Conservation (phyloP, 495 filamentous ascomycete genomes). For the Glonium stellatum region DNA sequence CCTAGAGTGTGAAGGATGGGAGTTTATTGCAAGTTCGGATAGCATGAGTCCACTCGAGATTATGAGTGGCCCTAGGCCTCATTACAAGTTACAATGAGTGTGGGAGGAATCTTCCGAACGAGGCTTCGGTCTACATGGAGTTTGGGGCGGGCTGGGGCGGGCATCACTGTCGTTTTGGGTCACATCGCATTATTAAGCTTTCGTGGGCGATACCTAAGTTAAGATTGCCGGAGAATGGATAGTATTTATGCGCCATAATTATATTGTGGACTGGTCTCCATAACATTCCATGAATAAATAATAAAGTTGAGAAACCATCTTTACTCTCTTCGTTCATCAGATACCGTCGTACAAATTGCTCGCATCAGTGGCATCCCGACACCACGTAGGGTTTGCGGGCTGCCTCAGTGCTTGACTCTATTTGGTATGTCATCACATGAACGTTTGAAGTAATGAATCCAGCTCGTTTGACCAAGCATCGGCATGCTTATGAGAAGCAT, state of each 20-base stretch:
- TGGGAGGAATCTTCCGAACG: background rate
- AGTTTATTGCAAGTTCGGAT: background rate
- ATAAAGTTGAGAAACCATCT: background rate
- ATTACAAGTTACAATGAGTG: background rate
- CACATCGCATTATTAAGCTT: too few species aligned
- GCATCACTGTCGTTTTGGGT: background rate
- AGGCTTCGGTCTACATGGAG: background rate
- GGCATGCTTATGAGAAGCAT: constrained; percentile 30
- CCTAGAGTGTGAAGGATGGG: background rate
- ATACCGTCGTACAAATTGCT: constrained; percentile 78
- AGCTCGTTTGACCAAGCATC: constrained; percentile 61
- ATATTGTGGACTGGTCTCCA: too few species aligned
- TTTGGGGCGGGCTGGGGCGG: background rate
- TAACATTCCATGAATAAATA: background rate
- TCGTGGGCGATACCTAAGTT: too few species aligned
- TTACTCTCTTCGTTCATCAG: constrained; percentile 61
- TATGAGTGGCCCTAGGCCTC: too few species aligned
- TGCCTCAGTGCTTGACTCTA: constrained; percentile 99
- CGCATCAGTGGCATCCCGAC: constrained; percentile 58
- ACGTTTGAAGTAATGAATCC: constrained; percentile 48
- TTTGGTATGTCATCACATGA: constrained; percentile 91
- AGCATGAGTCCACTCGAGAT: background rate
- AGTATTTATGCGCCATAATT: too few species aligned
- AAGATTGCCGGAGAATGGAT: too few species aligned
- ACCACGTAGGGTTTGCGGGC: constrained; percentile 44